Base-by-base conservation (phyloP, 2,329 filamentous ascomycete species). In the Alternaria sp. region DNA sequence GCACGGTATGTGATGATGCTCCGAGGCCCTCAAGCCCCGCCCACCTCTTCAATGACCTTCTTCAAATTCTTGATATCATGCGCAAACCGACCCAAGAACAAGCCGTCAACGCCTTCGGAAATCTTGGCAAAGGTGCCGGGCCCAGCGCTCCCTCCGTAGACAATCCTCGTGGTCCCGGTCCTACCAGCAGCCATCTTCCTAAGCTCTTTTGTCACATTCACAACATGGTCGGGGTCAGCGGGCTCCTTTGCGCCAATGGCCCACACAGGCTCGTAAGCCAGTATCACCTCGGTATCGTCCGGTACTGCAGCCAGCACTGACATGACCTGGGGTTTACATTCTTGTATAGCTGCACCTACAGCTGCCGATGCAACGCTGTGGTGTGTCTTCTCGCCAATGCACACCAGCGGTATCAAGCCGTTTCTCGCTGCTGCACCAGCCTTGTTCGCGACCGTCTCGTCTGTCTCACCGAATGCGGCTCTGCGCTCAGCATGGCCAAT, bases 211-310 rank as follows among this genome's bases (percentile, higher is more conserved):
- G 91, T 88, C 2, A 95, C 91, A 38, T 83, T 85, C 4, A 89
- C 85, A 0, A 96, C 90, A 73, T 96, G 89, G 62, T 89, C 88
- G 18, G 89, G 86, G 7, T 85, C 85, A 0, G 92, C 92, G 3
- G 92, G 92, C 70, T 89, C 82, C 1, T 85, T 81, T 9, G 91
- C 89, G 0, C 92, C 92, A 77, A 95, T 96, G 1, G 92, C 92
- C 92, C 92, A 96, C 1, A 95, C 91, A 7, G 92, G 92, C 81
- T 96, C 92, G 73, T 96, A 96, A 1, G 92, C 92, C 58, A 96
- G 84, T 7, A 94, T 86, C 5, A 95, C 85, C 48, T 93, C 89
- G 0, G 88, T 86, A 16, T 87, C 82, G 11, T 82, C 81, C 0
- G 88, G 84, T 7, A 94, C 81, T 0, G 83, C 85, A 1, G 80